Evolutionary conservation across 2,329 filamentous ascomycete species (phyloP), one percentile per base, ranked within the genome.

Genomic region (Scedosporium dehoogii): DNA sequence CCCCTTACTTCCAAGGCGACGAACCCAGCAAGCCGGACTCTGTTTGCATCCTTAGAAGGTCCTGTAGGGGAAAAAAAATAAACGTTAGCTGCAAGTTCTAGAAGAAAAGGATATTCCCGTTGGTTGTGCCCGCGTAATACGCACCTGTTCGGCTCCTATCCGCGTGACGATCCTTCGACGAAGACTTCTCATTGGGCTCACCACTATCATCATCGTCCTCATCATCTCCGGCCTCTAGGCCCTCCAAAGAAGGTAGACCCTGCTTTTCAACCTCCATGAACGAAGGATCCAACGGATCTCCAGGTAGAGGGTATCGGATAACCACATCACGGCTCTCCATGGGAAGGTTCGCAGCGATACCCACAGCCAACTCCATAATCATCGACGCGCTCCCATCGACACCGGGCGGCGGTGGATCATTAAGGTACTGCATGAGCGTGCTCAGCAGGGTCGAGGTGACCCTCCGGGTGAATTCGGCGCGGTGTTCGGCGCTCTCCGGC

Each of bases 291-390:
- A 97, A 80, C 51, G 80, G 73, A 55, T 89, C 84, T 53, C 90
- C 90, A 0, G 94, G 93, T 63, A 88, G 77, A 60, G 92, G 92
- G 71, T 96, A 97, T 65, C 88, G 85, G 64, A 99, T 88, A 53
- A 86, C 86, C 16, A 99, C 90, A 70, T 97, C 94, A 66, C 94
- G 85, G 68, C 91, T 94, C 75, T 99, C 94, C 46, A 96, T 77
- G 0, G 94, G 93, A 56, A 97, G 77, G 72, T 97, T 96, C 63
- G 88, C 84, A 0, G 90, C 86, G 66, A 99, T 92, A 64, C 87
- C 88, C 33, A 97, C 84, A 0, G 92, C 91, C 59, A 97, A 82
- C 74, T 97, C 92, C 62, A 97, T 83, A 72, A 99, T 97, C 86
- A 94, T 96, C 62, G 88, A 87, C 2, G 92, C 89, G 65, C 91